These are phyloP conservation scores for Candida michaelii DNA, from an alignment of 805 yeast genomes.

Conservation along the genomic window DNA sequence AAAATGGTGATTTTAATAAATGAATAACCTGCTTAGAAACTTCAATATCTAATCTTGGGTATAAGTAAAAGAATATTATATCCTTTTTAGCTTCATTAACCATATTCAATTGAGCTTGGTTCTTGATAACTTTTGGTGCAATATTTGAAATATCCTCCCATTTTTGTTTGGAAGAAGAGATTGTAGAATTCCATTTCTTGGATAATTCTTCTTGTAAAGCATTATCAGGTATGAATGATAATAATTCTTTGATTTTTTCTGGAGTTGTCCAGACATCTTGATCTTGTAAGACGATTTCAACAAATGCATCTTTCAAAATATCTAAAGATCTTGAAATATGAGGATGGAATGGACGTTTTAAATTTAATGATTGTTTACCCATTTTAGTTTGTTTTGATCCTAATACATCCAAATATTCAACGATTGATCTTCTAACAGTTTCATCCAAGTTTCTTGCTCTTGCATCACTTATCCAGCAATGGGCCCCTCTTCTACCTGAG, in stretches of 20 bases:
- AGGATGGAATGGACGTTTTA: constrained; percentile 88
- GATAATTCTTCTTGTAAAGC: constrained; percentile 51
- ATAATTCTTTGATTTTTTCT: constrained; percentile 52
- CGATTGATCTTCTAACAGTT: constrained; percentile 68
- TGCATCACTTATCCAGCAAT: constrained; percentile 94
- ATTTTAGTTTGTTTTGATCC: constrained; percentile 26
- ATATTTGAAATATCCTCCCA: constrained; percentile 74
- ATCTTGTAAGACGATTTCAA: constrained; percentile 64
- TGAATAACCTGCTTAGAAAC: constrained; percentile 89
- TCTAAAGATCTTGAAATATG: constrained; percentile 76
- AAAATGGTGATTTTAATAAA: constrained; percentile 92
- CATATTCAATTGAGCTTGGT: constrained; percentile 44
- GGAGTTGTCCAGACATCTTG: constrained; percentile 85
- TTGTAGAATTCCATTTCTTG: constrained; percentile 52
- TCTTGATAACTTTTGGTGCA: constrained; percentile 48
- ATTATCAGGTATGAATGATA: constrained; percentile 63
- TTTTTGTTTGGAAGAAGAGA: constrained; percentile 55
- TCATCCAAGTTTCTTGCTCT: constrained; percentile 78
- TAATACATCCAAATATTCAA: constrained; percentile 80
- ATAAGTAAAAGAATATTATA: constrained; percentile 72
- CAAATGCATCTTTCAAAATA: constrained; percentile 61
- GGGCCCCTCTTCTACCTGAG: constrained; percentile 98
- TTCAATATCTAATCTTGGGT: constrained; percentile 91
- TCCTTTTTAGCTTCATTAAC: constrained; percentile 78
- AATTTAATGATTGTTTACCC: constrained; percentile 50